Percentiles rank a stretch among this genome's conserved stretches.
These are phyloP conservation scores for Chenopodium album DNA, from an alignment of 148 eudicot genomes.

Conservation along the genomic window DNA sequence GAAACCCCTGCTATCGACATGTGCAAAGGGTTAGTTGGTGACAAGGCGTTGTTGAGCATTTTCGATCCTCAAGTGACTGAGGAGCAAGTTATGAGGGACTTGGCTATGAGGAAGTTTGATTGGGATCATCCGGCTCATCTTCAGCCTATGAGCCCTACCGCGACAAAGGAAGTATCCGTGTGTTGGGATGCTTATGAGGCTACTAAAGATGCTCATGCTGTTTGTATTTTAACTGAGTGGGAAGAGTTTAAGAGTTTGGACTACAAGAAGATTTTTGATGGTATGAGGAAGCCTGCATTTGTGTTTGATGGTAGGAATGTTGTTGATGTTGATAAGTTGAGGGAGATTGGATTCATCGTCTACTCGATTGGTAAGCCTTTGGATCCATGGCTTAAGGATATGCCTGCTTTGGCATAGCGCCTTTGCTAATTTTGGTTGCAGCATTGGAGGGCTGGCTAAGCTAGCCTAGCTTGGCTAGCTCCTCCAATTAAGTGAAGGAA, in stretches of 20 bases:
- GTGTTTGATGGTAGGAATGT: constrained; percentile 67
- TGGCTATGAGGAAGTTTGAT: constrained; percentile 51
- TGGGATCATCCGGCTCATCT: constrained; percentile 63
- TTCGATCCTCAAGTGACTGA: constrained; percentile 57
- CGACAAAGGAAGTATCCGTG: constrained; percentile 33
- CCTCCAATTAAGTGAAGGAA: background rate
- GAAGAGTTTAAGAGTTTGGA: constrained; percentile 57
- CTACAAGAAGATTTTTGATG: constrained; percentile 43
- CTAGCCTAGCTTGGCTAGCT: background rate
- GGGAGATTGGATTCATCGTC: constrained; percentile 59
- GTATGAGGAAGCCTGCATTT: constrained; percentile 62
- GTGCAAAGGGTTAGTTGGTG: constrained; percentile 51
- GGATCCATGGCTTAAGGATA: constrained; percentile 67
- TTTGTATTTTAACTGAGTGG: constrained; percentile 64
- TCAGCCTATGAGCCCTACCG: constrained; percentile 40
- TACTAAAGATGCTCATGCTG: constrained; percentile 53
- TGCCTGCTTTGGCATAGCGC: constrained; percentile 52
- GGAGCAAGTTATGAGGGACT: constrained; percentile 53
- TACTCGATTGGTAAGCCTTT: constrained; percentile 68
- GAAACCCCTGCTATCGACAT: constrained; percentile 67
- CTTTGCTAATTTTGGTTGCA: background rate
- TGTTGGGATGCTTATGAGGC: constrained; percentile 50
- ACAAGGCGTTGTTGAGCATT: constrained; percentile 51
- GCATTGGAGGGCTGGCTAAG: too few relatives aligned
- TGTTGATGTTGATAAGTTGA: constrained; percentile 49